phyloP scores from a whole-genome alignment of 495 filamentous ascomycete species.

The Podospora pseudopauciseta region DNA sequence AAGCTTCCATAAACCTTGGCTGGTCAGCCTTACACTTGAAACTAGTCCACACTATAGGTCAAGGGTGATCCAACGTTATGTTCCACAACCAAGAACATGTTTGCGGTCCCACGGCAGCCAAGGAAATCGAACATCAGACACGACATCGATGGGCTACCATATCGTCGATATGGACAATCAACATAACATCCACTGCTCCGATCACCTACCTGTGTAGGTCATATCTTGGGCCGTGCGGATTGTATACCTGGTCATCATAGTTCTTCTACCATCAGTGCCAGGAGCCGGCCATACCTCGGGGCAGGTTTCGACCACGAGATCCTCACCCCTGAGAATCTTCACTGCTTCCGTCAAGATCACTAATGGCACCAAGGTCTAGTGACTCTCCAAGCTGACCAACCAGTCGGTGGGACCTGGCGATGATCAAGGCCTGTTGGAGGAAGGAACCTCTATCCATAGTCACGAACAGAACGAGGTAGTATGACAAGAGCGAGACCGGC shows the following conservation, averaged over 20 bases:
- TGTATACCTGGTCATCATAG: background rate
- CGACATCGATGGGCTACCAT: too few species aligned
- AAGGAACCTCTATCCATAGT: background rate
- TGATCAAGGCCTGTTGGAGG: background rate
- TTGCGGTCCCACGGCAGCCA: too few species aligned
- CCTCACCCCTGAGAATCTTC: background rate
- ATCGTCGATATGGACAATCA: too few species aligned
- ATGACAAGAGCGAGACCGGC: background rate
- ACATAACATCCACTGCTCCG: too few species aligned
- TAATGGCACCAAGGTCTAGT: background rate
- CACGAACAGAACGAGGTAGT: background rate
- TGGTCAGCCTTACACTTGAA: too few species aligned
- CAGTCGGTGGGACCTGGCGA: background rate
- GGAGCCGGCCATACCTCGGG: background rate
- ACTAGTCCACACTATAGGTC: too few species aligned
- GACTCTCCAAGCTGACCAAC: background rate
- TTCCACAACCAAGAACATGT: too few species aligned
- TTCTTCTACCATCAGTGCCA: background rate
- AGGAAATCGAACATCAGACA: too few species aligned
- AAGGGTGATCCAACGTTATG: too few species aligned
- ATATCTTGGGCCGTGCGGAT: background rate
- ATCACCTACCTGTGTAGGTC: too few species aligned
- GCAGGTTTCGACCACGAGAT: background rate
- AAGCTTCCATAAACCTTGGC: too few species aligned
- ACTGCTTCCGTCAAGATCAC: background rate